Evolutionary conservation across 2,329 filamentous ascomycete species (phyloP).

Genomic region (Fusarium anthophilum): DNA sequence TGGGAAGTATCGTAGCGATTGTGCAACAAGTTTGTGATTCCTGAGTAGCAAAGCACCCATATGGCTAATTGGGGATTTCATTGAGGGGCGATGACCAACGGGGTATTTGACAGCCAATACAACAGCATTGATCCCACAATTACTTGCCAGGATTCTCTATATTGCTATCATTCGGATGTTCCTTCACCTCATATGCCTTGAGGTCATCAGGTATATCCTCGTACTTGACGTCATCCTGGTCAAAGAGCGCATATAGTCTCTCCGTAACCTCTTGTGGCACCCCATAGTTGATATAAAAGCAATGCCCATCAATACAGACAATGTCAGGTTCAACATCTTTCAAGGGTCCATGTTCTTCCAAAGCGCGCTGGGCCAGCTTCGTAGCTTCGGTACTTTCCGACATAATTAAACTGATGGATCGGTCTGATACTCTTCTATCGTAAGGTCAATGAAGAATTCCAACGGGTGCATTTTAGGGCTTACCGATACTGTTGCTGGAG

Average conservation of each 20-base stretch:
- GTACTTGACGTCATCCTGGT: not conserved
- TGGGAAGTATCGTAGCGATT: not conserved
- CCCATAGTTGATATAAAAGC: not conserved
- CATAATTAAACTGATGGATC: not conserved
- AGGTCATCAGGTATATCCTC: not conserved
- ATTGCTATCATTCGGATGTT: not conserved
- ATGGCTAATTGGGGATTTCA: not conserved
- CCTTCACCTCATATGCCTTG: not conserved
- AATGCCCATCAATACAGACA: not conserved
- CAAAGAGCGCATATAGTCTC: accelerated
- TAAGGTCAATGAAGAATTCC: not conserved
- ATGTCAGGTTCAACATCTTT: not conserved
- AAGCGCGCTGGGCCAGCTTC: not conserved
- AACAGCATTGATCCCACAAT: accelerated
- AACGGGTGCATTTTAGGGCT: accelerated
- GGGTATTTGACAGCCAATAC: too few species aligned
- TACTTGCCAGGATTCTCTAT: not conserved
- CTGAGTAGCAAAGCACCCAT: not conserved
- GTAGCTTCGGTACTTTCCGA: not conserved
- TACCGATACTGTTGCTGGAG: not conserved
- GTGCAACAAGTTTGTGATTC: not conserved
- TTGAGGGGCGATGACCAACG: not conserved
- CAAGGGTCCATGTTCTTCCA: not conserved
- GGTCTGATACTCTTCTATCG: not conserved
- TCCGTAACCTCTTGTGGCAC: not conserved